Evolutionary conservation across 495 filamentous ascomycete genomes (phyloP), one percentile per base, ranked within the genome.

Genomic region (Podospora bellae-mahoneyi): DNA sequence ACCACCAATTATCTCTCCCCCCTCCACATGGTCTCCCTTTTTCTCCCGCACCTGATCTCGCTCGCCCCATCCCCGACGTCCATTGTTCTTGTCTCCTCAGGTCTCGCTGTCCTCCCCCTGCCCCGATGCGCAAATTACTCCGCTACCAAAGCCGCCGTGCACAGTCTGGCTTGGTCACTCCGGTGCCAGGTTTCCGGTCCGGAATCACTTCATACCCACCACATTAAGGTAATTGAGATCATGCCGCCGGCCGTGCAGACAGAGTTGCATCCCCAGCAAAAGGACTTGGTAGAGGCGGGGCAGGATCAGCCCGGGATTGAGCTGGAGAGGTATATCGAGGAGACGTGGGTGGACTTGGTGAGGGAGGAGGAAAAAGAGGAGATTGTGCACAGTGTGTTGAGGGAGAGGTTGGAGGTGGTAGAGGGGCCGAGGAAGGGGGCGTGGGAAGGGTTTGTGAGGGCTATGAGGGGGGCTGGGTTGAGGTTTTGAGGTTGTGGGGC

Each of bases 171-270:
- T 23, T 82, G 89, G 62, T 82, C 79, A 18, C 78, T 92, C 15
- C 84, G 89, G 0, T 81, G 85, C 54, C 87, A 91, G 76, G 76
- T 92, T 0, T 71, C 77, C 0, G 66, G 61, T 1, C 68, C 69
- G 0, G 26, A 39, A 1, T 65, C 72, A 0, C 61, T 62, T 2
- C 23, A 39, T 1, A 74, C 72, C 28, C 58, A 56, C 13, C 72
- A 72, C 39, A 76, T 91, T 26, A 83, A 82, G 54, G 81, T 92
- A 3, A 78, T 91, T 32, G 90, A 92, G 77, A 74, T 91, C 16
- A 80, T 88, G 58, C 89, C 89, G 5, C 89, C 90, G 4, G 83
- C 87, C 3, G 88, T 92, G 28, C 87, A 89, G 79, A 92, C 85
- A 5, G 86, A 88, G 75, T 76, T 88, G 62, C 85, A 87, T 66